These are phyloP conservation scores for Picochlorum sp. DNA, from an alignment of 139 green algal genomes.

Conservation along the genomic window DNA sequence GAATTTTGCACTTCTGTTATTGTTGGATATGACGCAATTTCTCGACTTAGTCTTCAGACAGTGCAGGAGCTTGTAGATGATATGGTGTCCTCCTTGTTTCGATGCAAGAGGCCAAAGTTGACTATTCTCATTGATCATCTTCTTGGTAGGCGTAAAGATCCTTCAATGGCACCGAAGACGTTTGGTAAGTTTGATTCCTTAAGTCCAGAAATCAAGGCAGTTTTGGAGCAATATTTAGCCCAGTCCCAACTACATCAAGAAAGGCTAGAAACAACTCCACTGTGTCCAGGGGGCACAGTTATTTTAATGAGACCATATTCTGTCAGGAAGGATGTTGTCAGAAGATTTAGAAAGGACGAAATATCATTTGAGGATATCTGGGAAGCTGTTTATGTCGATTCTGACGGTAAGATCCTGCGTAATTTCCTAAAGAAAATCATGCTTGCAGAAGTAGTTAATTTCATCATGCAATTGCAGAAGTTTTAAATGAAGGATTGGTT, in stretches of 20 bases:
- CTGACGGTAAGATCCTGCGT: no score
- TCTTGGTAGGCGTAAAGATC: conserved; percentile 1
- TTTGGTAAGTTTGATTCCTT: not conserved
- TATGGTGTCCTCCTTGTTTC: conserved; percentile 31
- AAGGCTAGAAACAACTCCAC: not conserved
- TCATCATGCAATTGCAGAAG: no score
- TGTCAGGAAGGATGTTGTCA: no score
- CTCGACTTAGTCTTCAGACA: conserved; percentile 33
- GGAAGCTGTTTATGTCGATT: no score
- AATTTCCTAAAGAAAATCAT: no score
- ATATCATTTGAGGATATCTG: no score
- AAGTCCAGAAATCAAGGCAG: not conserved
- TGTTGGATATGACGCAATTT: conserved; percentile 47
- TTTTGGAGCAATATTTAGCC: not conserved
- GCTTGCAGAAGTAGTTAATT: no score
- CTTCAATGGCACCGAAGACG: not conserved
- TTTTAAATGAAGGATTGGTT: no score
- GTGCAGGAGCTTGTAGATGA: conserved; percentile 38
- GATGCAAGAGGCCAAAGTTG: conserved; percentile 39
- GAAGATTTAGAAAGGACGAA: no score
- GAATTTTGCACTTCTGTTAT: conserved; percentile 35
- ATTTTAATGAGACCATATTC: not conserved
- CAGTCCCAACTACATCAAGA: not conserved
- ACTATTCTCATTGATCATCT: conserved; percentile 21
- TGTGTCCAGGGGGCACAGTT: not conserved